phyloP scores from a whole-genome alignment of 2,329 filamentous ascomycete species.

The Arthrobotrys iridis region DNA sequence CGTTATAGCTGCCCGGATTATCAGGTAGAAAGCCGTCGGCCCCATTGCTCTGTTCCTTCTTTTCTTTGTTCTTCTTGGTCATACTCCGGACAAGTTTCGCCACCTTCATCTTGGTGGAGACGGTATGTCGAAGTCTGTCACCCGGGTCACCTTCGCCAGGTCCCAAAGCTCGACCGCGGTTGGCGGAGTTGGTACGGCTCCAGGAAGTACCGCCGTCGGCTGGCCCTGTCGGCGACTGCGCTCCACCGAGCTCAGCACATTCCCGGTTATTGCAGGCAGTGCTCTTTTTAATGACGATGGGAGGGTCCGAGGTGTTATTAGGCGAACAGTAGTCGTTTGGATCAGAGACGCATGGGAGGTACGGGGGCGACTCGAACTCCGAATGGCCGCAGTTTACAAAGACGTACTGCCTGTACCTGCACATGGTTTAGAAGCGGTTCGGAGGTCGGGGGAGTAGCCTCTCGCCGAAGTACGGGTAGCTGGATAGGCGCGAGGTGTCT shows the following conservation, averaged over 20 bases:
- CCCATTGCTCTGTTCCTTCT: conserved; percentile 37
- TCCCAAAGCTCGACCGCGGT: conserved; percentile 39
- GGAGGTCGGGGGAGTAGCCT: not conserved
- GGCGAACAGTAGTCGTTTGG: conserved; percentile 33
- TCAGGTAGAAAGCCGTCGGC: conserved; percentile 46
- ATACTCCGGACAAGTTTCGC: conserved; percentile 37
- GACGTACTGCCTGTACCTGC: conserved; percentile 36
- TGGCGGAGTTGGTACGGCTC: conserved; percentile 21
- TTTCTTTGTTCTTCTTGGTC: conserved; percentile 52
- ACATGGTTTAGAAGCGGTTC: conserved; percentile 25
- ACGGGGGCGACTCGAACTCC: conserved; percentile 33
- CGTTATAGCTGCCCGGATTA: conserved; percentile 14
- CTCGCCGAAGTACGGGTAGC: not conserved
- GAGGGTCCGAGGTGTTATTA: conserved; percentile 22
- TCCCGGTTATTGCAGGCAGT: conserved; percentile 14
- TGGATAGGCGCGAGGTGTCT: conserved; percentile 6
- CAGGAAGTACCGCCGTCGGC: conserved; percentile 45
- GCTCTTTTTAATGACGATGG: conserved; percentile 42
- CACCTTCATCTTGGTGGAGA: conserved; percentile 47
- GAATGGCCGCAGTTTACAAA: conserved; percentile 35
- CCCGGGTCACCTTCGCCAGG: conserved; percentile 37
- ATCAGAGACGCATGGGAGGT: conserved; percentile 40
- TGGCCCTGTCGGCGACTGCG: not conserved
- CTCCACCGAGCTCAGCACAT: not conserved
- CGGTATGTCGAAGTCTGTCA: conserved; percentile 37